Evolutionary conservation across 2,329 filamentous ascomycete species (phyloP), one percentile per base, ranked within the genome.

Genomic region (Fusarium circinatum): DNA sequence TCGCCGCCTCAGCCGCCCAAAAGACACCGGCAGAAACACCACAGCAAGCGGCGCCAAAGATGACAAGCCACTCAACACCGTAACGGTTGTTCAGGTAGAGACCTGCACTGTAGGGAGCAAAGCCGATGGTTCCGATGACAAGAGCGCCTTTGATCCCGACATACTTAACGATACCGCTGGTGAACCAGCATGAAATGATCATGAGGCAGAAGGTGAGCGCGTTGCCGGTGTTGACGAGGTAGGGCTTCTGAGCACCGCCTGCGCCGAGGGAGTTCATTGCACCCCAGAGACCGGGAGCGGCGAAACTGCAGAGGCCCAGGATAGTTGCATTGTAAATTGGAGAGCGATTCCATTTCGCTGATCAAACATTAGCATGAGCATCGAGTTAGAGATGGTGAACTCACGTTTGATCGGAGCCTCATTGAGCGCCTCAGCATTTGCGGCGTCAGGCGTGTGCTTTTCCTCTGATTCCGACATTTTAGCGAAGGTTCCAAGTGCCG

Each of bases 171-270:
- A 78, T 68, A 3, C 66, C 65, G 24, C 75, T 75, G 4, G 75
- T 73, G 17, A 93, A 88, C 78, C 87, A 89, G 78, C 86, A 88
- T 10, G 86, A 81, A 30, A 87, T 75, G 8, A 82, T 82, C 80
- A 86, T 82, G 30, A 86, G 75, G 8, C 81, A 84, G 54, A 87
- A 88, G 7, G 86, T 83, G 7, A 88, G 79, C 1, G 86, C 84
- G 66, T 88, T 88, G 20, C 85, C 86, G 0, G 85, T 85, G 76
- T 93, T 93, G 58, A 93, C 89, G 0, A 93, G 85, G 72, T 90
- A 87, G 0, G 92, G 92, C 24, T 86, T 86, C 70, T 90, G 85
- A 28, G 88, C 85, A 2, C 92, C 92, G 54, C 78, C 78, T 22
- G 78, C 78, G 6, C 78, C 78, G 4, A 79, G 70, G 10, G 73